phyloP scores from a whole-genome alignment of 495 filamentous ascomycete species.

The Podospora comata region DNA sequence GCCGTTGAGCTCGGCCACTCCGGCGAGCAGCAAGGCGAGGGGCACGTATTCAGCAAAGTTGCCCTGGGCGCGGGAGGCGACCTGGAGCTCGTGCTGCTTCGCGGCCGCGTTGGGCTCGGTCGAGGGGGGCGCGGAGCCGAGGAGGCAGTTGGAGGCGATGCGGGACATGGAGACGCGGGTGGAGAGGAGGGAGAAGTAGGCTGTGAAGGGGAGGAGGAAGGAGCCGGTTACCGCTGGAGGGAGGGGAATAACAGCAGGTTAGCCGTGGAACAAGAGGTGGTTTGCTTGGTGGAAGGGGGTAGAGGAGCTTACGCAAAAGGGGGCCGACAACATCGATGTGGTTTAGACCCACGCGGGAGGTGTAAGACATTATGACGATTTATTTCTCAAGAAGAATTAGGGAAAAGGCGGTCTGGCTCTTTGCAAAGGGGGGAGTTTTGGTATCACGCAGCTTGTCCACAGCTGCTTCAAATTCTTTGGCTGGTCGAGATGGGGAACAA shows the following conservation, averaged over 20 bases:
- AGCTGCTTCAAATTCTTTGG: background rate
- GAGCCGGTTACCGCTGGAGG: slow-evolving; percentile 42
- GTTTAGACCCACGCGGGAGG: slow-evolving; percentile 15
- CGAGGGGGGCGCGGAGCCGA: slow-evolving; percentile 33
- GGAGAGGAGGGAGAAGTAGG: slow-evolving; percentile 42
- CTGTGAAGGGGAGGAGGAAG: slow-evolving; percentile 46
- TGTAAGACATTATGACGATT: slow-evolving; percentile 13
- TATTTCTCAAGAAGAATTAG: background rate
- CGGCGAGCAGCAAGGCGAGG: slow-evolving; percentile 18
- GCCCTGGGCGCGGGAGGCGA: slow-evolving; percentile 35
- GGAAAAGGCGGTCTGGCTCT: background rate
- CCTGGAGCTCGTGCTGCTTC: slow-evolving; percentile 30
- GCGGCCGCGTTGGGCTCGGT: slow-evolving; percentile 25
- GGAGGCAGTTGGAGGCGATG: slow-evolving; percentile 30
- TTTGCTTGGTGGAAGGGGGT: background rate
- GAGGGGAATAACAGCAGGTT: background rate
- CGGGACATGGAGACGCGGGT: slow-evolving; percentile 41
- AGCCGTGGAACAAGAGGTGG: background rate
- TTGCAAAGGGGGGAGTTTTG: background rate
- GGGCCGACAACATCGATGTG: slow-evolving; percentile 20
- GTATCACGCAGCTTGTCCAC: background rate
- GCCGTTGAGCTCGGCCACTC: slow-evolving; percentile 45
- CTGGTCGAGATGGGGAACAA: background rate
- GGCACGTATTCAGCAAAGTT: slow-evolving; percentile 50
- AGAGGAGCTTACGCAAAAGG: slow-evolving; percentile 13